Conservation (phyloP, 148 eudicot genomes). For the Rhododendron griersonianum region DNA sequence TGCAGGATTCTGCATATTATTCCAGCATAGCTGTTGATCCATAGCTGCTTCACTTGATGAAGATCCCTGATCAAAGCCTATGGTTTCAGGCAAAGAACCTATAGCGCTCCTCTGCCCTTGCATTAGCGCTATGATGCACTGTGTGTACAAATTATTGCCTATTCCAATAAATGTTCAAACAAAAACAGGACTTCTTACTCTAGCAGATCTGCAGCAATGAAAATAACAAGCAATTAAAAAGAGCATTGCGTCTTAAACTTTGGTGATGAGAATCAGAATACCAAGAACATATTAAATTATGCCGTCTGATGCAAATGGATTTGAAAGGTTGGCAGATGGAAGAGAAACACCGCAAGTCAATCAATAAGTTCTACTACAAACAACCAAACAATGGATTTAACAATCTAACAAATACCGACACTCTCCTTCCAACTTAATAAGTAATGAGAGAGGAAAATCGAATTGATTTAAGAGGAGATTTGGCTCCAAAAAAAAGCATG, state of each 20-base stretch:
- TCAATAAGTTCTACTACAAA: background rate
- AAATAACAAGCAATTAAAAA: background rate
- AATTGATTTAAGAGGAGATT: background rate
- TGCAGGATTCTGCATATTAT: constrained; percentile 41
- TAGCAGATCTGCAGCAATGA: constrained; percentile 28
- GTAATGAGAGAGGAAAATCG: background rate
- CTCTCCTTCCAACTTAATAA: background rate
- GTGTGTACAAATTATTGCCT: constrained; percentile 4
- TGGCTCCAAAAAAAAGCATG: background rate
- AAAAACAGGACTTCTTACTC: constrained; percentile 4
- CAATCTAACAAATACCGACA: background rate
- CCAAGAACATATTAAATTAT: too few relatives aligned
- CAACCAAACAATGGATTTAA: background rate
- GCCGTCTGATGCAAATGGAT: background rate
- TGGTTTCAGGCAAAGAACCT: constrained; percentile 69
- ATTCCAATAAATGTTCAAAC: background rate
- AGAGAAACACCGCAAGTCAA: background rate
- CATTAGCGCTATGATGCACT: constrained; percentile 40
- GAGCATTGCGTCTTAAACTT: background rate
- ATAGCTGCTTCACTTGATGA: constrained; percentile 49
- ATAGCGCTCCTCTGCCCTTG: constrained; percentile 84
- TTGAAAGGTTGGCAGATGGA: background rate
- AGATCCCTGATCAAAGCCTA: constrained; percentile 68
- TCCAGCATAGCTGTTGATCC: constrained; percentile 73
- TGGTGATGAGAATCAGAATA: background rate